These are phyloP conservation scores for Arthrocladium fulminans DNA, from an alignment of 2,329 filamentous ascomycete species.

Conservation along the genomic window DNA sequence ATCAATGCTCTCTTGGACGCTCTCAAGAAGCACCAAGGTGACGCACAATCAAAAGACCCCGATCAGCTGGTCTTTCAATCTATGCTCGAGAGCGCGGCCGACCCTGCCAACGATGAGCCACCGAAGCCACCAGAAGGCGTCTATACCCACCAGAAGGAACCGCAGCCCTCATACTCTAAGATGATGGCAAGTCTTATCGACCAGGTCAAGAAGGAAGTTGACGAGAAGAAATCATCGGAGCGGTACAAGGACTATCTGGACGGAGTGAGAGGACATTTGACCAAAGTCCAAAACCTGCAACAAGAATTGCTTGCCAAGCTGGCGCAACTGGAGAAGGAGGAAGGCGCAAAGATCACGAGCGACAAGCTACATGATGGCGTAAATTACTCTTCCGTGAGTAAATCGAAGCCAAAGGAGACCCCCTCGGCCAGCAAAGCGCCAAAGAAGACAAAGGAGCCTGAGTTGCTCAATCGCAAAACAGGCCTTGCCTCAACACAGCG, in stretches of 20 bases:
- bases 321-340: slow-evolving; percentile 72
- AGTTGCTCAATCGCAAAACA: slow-evolving; percentile 33
- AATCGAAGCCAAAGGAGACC: slow-evolving; percentile 39
- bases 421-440: slow-evolving; percentile 30
- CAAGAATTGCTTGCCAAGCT: slow-evolving; percentile 65
- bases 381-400: slow-evolving; percentile 72
- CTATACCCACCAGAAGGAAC: slow-evolving; percentile 60
- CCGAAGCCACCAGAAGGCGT: slow-evolving; percentile 72
- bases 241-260: slow-evolving; percentile 67
- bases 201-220: slow-evolving; percentile 78
- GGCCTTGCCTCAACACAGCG: slow-evolving; percentile 32
- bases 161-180: slow-evolving; percentile 75
- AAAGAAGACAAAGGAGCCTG: slow-evolving; percentile 12
- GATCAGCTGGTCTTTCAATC: slow-evolving; percentile 82
- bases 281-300: slow-evolving; percentile 71
- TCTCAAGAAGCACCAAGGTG: slow-evolving; percentile 63
- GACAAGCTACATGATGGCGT: slow-evolving; percentile 84
- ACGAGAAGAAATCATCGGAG: slow-evolving; percentile 62
- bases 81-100: slow-evolving; percentile 70
- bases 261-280: slow-evolving; percentile 67
- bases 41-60: slow-evolving; percentile 54
- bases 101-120: slow-evolving; percentile 62
- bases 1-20: slow-evolving; percentile 70
- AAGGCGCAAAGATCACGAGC: slow-evolving; percentile 85
- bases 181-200: slow-evolving; percentile 98